These are phyloP conservation scores for Flueggea neowawraea DNA, from an alignment of 441 rosid species.

Conservation along the genomic window DNA sequence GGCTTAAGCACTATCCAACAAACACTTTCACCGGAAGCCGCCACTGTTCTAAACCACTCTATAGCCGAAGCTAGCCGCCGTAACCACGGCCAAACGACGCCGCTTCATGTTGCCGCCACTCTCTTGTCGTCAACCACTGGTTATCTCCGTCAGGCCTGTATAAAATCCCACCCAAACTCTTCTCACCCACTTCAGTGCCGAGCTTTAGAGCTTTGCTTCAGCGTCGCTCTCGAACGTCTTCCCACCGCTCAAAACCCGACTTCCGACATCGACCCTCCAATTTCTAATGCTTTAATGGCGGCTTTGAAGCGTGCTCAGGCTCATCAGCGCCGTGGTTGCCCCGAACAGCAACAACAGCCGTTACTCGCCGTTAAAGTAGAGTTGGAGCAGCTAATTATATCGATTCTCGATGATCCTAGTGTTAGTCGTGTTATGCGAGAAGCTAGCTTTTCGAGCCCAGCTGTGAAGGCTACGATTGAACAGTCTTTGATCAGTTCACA, in stretches of 20 bases:
- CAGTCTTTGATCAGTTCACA: slow-evolving; percentile 56
- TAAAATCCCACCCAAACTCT: slow-evolving; percentile 92
- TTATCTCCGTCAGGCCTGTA: slow-evolving; percentile 89
- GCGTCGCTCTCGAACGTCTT: slow-evolving; percentile 93
- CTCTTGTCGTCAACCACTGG: slow-evolving; percentile 79
- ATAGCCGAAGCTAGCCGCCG: slow-evolving; percentile 87
- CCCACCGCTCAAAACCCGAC: slow-evolving; percentile 54
- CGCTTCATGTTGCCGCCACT: slow-evolving; percentile 91
- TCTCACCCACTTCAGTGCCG: slow-evolving; percentile 98
- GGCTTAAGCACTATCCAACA: slow-evolving; percentile 93
- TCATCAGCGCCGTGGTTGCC: slow-evolving; percentile 95
- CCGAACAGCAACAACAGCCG: slow-evolving; percentile 97
- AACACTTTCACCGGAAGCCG: slow-evolving; percentile 95
- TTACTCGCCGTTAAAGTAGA: slow-evolving; percentile 89
- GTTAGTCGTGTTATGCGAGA: slow-evolving; percentile 97
- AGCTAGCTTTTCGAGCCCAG: slow-evolving; percentile 95
- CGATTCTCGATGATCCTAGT: slow-evolving; percentile 95
- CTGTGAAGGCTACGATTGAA: slow-evolving; percentile 89
- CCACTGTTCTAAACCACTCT: slow-evolving; percentile 77
- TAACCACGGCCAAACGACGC: slow-evolving; percentile 91
- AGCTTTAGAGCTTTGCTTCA: slow-evolving; percentile 96
- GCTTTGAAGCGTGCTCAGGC: slow-evolving; percentile 98
- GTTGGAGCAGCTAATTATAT: slow-evolving; percentile 92
- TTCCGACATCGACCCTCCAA: slow-evolving; percentile 68
- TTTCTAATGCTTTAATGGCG: slow-evolving; percentile 94